These are phyloP conservation scores for Candida maris DNA, from an alignment of 805 yeast genomes.

Conservation along the genomic window DNA sequence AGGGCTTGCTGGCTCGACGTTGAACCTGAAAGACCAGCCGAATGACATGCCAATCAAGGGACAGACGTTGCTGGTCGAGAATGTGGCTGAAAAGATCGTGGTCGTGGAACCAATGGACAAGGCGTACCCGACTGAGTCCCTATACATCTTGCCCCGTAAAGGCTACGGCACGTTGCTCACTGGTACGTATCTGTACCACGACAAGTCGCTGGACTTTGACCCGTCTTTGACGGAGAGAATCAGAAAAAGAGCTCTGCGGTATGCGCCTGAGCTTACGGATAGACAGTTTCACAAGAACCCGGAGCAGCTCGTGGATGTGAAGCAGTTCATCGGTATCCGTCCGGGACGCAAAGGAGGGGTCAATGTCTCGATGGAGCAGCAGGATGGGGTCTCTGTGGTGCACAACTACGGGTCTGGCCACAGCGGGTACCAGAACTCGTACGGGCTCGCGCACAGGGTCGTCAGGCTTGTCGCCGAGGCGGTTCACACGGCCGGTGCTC, in stretches of 20 bases:
- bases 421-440: slow-evolving; percentile 60
- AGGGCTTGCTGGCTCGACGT: slow-evolving; percentile 44
- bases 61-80: slow-evolving; percentile 52
- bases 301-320: slow-evolving; percentile 45
- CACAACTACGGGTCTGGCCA: slow-evolving; percentile 77
- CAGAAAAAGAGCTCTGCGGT: slow-evolving; percentile 37
- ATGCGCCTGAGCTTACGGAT: slow-evolving; percentile 49
- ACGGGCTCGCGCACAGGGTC: slow-evolving; percentile 25
- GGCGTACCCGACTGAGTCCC: slow-evolving; percentile 40
- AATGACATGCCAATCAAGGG: slow-evolving; percentile 51
- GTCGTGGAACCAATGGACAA: slow-evolving; percentile 30
- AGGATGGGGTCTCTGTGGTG: slow-evolving; percentile 34
- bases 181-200: slow-evolving; percentile 36
- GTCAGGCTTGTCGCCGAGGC: slow-evolving; percentile 20
- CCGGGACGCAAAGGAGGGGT: slow-evolving; percentile 64
- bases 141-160: slow-evolving; percentile 60
- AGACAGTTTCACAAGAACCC: slow-evolving; percentile 32
- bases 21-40: slow-evolving; percentile 44
- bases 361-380: slow-evolving; percentile 36
- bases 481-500: too few relatives aligned
- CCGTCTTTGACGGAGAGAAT: slow-evolving; percentile 47
- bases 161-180: slow-evolving; percentile 67
- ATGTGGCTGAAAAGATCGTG: slow-evolving; percentile 35
- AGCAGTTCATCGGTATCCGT: slow-evolving; percentile 63
- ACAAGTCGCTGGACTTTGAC: slow-evolving; percentile 31